Base-by-base conservation (phyloP, 2,329 filamentous ascomycete species). In the Talaromyces islandicus region DNA sequence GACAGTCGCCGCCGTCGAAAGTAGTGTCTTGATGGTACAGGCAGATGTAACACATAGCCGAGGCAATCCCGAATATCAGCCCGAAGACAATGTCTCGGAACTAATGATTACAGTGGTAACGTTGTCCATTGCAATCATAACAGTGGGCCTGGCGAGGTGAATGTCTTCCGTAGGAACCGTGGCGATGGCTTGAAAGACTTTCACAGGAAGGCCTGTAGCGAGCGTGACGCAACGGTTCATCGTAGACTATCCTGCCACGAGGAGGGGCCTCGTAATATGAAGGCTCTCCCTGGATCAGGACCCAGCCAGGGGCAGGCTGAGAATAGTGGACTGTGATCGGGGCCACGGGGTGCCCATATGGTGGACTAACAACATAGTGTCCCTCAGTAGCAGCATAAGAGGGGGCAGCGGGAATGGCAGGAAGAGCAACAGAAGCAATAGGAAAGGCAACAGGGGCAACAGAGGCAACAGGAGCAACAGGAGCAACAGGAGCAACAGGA, bases 391-490 rank as follows among this genome's bases (percentile, higher is more conserved):
- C 11, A 12, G 55, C 0, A 35, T 12, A 10, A 14, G 11, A 35
- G n/a, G n/a, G n/a, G n/a, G n/a, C n/a, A n/a, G n/a, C n/a, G n/a
- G n/a, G n/a, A n/a, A n/a, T n/a, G n/a, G n/a, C n/a, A n/a, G n/a
- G n/a, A n/a, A n/a, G n/a, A 14, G 5, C 14, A 38, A 17, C 9
- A 38, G 59, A 7, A 12, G 55, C 29, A 24, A 70, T 64, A 10
- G 41, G 66, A 64, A 30, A n/a, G n/a, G 43, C 5, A 71, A 68
- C 29, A 71, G 69, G 25, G 71, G 57, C 7, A n/a, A 46, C 17
- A 30, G 54, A 65, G 21, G 77, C 65, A 25, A 73, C 67, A 38
- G 77, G 68, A 21, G 71, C 67, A 17, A 74, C 71, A 30, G 29
- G 29, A 30, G 5, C 29, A 30, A 9, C 29, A 5, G 29, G 9